Evolutionary conservation across 2,329 filamentous ascomycete genomes (phyloP), one percentile per base, ranked within the genome.

Genomic region (Colletotrichum lupini): DNA sequence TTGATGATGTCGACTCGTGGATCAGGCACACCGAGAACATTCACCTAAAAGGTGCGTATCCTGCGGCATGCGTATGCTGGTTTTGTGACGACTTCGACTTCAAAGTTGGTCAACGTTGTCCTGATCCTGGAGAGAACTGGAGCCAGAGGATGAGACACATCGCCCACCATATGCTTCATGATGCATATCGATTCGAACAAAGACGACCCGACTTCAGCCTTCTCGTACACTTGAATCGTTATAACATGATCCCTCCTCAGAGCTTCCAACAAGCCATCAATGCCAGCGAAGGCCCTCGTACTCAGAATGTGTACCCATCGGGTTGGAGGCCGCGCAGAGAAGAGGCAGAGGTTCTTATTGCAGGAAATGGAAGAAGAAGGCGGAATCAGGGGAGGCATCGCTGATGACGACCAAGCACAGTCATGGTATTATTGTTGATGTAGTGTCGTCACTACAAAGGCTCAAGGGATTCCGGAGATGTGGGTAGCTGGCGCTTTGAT

Each of bases 141-240:
- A 37, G 70, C 0, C 22, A 74, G 1, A 84, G 89, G 2, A 87
- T 91, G 86, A 35, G 77, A 3, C 89, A 91, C 75, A 87, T 90
- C 62, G 82, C 79, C 0, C 68, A 70, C 0, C 89, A 91, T 72
- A 81, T 88, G 53, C 67, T 77, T 14, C 19, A 49, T 49, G 53
- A 78, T 3, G 81, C 79, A 1, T 32, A 52, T 24, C 56, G 19
- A 14, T 73, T 71, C 28, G 67, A 73, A 11, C 46, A 53, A 22
- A 70, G 67, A 35, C 55, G 71, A 24, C 71, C 71, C 32, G 71
- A 73, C 56, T 73, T 73, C 28, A 61, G 70, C 6, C 60, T 70
- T 3, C 56, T 73, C 26, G 67, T 70, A 11, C 71, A 73, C 24
- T 49, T 73, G 14, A 57, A 73, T 30, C 12, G 12, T 4, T n/a